Base-by-base conservation (phyloP, 2,329 filamentous ascomycete species). In the Colletotrichum scovillei region DNA sequence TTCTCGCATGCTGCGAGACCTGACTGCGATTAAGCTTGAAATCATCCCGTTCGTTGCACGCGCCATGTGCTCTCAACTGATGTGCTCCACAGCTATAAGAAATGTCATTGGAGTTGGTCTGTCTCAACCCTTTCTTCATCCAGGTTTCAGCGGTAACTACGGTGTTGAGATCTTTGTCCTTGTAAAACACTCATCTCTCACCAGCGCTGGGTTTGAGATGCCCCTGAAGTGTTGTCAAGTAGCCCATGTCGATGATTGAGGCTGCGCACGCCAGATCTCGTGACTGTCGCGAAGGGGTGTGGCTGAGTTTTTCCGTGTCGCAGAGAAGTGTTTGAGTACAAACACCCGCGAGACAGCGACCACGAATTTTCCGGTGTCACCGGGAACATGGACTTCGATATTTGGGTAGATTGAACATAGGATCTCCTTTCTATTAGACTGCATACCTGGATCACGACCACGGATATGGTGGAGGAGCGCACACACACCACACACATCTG, bases 1-100 rank as follows among this genome's bases (percentile, higher is more conserved):
- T 91, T 2, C 91, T 42, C 91, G 77, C 92, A 92, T 0, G 88
- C 81, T 0, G 89, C 92, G 76, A 92, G 87, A 0, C 90, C 90
- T 2, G 92, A 80, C 80, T 92, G 84, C 89, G 92, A 28, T 83
- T 82, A 30, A 56, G 62, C 59, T 66, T 69, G 6, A 72, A 52
- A 56, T 58, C 53, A 74, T 42, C 38, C 67, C 58, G 5, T 55
- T 32, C 22, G 58, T 58, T 9, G 66, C 58, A n/a, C 63, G 35
- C 1, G 49, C 52, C 30, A 16, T 53, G 4, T 42, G 49, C 7
- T 60, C 32, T 16, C 58, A 65, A 24, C 74, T 38, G 30, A 46
- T 60, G 30, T 8, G 57, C 38, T 74, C 53, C 19, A 24, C 42
- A 46, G n/a, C 30, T 62, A 38, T 12, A 22, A 22, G 9, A 22